Percentiles rank a stretch among this genome's conserved stretches.
phyloP scores from a whole-genome alignment of 129 eudicot genomes.

The Pittosporum tobira region DNA sequence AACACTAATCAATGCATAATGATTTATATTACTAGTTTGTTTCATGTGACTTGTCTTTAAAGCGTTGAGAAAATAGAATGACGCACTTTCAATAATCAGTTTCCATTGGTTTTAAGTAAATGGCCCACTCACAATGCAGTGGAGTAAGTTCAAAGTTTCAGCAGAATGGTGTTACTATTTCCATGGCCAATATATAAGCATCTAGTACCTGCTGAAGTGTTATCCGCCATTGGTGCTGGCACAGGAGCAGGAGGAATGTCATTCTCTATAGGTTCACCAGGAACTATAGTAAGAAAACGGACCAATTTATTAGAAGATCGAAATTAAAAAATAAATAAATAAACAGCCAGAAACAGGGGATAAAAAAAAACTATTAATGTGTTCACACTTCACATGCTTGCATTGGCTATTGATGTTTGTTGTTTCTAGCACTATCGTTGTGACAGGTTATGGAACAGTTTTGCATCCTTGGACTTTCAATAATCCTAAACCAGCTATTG shows the following conservation, averaged over 20 bases:
- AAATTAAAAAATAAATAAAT: not conserved
- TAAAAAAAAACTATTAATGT: not conserved
- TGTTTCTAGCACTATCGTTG: no score
- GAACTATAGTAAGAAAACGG: slow-evolving; percentile 62
- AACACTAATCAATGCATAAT: no score
- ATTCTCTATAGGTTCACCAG: slow-evolving; percentile 64
- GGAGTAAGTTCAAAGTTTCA: not conserved
- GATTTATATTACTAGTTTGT: no score
- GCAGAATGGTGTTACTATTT: not conserved
- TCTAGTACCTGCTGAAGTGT: slow-evolving; percentile 45
- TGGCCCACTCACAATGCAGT: not conserved
- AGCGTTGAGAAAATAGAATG: not conserved
- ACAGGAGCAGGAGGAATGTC: slow-evolving; percentile 47
- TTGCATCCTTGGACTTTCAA: no score
- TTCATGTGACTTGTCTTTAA: not conserved
- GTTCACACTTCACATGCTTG: no score
- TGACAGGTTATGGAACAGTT: no score
- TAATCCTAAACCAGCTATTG: no score
- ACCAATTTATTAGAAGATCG: no score
- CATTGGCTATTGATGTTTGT: no score
- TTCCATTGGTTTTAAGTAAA: not conserved
- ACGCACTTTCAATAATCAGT: not conserved
- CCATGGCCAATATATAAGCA: not conserved
- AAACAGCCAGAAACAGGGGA: not conserved
- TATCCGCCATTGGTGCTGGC: slow-evolving; percentile 47